Percentiles rank a stretch among this genome's conserved stretches.
Conservation (phyloP, 2,329 filamentous ascomycete genomes). For the Trichophyton benhamiae region DNA sequence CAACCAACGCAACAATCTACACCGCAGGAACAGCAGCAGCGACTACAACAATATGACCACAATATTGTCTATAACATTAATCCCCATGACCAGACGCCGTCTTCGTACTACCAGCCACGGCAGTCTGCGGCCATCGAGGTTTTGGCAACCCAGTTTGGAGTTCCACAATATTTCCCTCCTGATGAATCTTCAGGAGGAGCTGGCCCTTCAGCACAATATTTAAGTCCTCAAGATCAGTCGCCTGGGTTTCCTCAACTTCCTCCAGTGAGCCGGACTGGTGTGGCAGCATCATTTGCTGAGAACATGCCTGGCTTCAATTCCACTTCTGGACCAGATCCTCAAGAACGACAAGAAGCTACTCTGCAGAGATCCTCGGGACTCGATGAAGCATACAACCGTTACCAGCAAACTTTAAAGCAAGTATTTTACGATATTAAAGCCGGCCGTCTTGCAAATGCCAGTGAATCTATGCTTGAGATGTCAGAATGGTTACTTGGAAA, state of each 20-base stretch:
- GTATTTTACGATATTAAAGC: constrained; percentile 62
- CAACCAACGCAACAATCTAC: constrained; percentile 17
- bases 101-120: constrained; percentile 61
- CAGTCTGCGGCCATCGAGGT: constrained; percentile 68
- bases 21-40: constrained; percentile 41
- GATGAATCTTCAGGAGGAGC: constrained; percentile 54
- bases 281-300: constrained; percentile 41
- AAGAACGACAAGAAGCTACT: constrained; percentile 18
- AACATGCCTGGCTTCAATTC: constrained; percentile 40
- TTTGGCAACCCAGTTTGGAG: constrained; percentile 54
- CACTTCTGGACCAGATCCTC: constrained; percentile 29
- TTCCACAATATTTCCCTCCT: constrained; percentile 61
- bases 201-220: constrained; percentile 46
- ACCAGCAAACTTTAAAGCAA: constrained; percentile 43
- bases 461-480: constrained; percentile 46
- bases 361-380: constrained; percentile 37
- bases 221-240: constrained; percentile 52
- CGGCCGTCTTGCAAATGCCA: constrained; percentile 48
- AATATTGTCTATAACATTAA: constrained; percentile 71
- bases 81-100: constrained; percentile 49
- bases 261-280: constrained; percentile 40
- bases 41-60: constrained; percentile 44
- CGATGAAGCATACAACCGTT: constrained; percentile 57
- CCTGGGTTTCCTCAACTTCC: constrained; percentile 50
- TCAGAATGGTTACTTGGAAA: constrained; percentile 56